Conservation (phyloP, 2,329 filamentous ascomycete genomes). For the Botryosphaeria dothidea region DNA sequence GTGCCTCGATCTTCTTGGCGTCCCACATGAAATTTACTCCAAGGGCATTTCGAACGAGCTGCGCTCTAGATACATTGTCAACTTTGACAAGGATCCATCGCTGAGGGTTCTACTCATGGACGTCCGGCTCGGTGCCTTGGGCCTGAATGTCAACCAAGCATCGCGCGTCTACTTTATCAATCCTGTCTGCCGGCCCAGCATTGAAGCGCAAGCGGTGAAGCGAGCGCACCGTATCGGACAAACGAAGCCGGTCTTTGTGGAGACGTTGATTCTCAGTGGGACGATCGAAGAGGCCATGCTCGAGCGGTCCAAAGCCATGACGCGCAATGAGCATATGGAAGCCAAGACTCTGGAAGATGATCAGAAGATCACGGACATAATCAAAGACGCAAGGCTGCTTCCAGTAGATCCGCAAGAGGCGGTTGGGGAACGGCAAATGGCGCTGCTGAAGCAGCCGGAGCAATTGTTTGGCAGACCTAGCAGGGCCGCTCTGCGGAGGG, state of each 20-base stretch:
- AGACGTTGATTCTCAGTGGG: constrained; percentile 77
- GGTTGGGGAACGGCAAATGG: constrained; percentile 39
- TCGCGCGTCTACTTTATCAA: constrained; percentile 88
- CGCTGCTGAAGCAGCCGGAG: constrained; percentile 42
- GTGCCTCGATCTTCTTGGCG: constrained; percentile 70
- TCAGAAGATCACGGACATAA: constrained; percentile 58
- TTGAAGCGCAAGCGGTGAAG: constrained; percentile 90
- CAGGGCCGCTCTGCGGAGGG: constrained; percentile 18
- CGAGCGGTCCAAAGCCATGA: constrained; percentile 72
- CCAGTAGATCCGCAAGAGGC: constrained; percentile 38
- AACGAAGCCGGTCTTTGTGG: constrained; percentile 73
- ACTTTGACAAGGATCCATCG: constrained; percentile 69
- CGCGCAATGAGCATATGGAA: constrained; percentile 57
- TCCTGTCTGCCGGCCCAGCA: constrained; percentile 78
- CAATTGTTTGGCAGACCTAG: constrained; percentile 46
- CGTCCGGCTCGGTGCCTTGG: constrained; percentile 83
- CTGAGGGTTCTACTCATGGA: constrained; percentile 88
- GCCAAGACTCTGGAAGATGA: constrained; percentile 62
- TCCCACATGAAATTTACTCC: constrained; percentile 68
- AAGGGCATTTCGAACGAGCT: constrained; percentile 61
- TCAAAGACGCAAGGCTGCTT: constrained; percentile 57
- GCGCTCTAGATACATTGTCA: constrained; percentile 73
- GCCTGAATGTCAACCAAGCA: constrained; percentile 79
- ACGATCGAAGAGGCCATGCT: constrained; percentile 87
- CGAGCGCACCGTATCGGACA: constrained; percentile 88